These are phyloP conservation scores for Nitzschia sp. DNA, from an alignment of 108 stramenopile species.

Conservation along the genomic window DNA sequence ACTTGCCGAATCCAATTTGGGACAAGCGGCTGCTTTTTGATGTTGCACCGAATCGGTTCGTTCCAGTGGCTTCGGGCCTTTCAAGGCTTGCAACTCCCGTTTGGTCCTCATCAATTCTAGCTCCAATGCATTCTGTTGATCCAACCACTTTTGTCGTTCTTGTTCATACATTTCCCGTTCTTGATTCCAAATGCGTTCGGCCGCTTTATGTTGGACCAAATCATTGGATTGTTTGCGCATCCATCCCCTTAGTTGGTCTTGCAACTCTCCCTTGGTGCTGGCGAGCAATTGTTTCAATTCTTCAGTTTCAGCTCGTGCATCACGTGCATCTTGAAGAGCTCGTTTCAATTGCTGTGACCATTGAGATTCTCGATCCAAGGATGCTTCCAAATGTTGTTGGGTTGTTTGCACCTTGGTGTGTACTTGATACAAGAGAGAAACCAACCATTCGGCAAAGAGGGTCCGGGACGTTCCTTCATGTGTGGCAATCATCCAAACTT, in stretches of 20 bases:
- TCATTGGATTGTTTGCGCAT: conserved; percentile 11
- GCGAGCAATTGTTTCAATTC: neutral
- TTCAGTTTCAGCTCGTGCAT: neutral
- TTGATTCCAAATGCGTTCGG: conserved; percentile 6
- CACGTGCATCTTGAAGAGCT: neutral
- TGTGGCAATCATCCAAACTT: neutral
- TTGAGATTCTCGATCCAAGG: neutral
- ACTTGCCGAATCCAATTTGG: neutral
- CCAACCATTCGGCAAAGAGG: neutral
- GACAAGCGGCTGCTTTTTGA: neutral
- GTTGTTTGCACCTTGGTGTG: neutral
- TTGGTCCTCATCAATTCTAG: neutral
- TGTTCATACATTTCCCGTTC: conserved; percentile 12
- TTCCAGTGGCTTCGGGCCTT: neutral
- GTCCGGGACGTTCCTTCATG: neutral
- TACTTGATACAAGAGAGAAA: neutral
- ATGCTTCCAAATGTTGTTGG: neutral
- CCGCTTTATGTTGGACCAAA: conserved; percentile 1
- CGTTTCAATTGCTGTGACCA: neutral
- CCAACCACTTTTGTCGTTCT: conserved; percentile 18
- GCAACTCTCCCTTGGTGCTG: conserved; percentile 4
- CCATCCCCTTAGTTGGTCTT: neutral
- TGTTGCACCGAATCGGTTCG: neutral
- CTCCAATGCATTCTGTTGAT: conserved; percentile 6
- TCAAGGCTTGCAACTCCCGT: neutral